Base-by-base conservation (phyloP, 306 rosid genomes). In the Ammopiptanthus mongolicus region DNA sequence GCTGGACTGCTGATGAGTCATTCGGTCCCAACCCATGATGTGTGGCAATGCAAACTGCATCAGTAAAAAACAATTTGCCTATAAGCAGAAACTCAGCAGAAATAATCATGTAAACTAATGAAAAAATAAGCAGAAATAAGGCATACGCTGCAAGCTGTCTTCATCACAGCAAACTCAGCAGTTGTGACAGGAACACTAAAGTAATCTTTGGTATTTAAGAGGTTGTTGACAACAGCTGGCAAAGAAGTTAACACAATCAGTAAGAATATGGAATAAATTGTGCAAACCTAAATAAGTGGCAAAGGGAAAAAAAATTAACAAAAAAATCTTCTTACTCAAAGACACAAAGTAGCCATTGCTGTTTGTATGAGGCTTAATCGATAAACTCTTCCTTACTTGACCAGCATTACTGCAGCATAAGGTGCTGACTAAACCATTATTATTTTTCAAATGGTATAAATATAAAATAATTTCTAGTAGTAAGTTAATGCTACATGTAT, bases 101-200 rank as follows among this genome's bases (percentile, higher is more conserved):
- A 59, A 53, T 13, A 57, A 58, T 56, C 76, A 33, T 6, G 2
- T 42, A 31, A 60, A 22, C 11, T 36, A 42, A 74, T 29, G 48
- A 46, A 69, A 69, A 65, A 52, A 34, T 29, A 75, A 71, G 75
- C 48, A 64, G 62, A 75, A 52, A 64, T 65, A 81, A 72, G 69
- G 63, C 97, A 71, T 91, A 94, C 97, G 51, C 87, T 94, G 88
- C 97, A 94, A 80, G 96, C 97, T 62, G 96, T 87, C 90, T 86
- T 94, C 89, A 94, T 85, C 78, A 91, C 98, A 42, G 90, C 71
- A 77, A 88, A 88, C 81, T 94, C 98, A 25, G 96, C 96, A 60
- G 88, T 75, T 8, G 98, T 87, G 78, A 94, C 80, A 41, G 96
- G 97, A 81, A 94, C 90, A 37, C 74, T 65, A 33, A 94, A 76